Percentiles rank a stretch among this genome's conserved stretches.
Conservation (phyloP, 2,329 filamentous ascomycete species). For the Chaetomium sp. region DNA sequence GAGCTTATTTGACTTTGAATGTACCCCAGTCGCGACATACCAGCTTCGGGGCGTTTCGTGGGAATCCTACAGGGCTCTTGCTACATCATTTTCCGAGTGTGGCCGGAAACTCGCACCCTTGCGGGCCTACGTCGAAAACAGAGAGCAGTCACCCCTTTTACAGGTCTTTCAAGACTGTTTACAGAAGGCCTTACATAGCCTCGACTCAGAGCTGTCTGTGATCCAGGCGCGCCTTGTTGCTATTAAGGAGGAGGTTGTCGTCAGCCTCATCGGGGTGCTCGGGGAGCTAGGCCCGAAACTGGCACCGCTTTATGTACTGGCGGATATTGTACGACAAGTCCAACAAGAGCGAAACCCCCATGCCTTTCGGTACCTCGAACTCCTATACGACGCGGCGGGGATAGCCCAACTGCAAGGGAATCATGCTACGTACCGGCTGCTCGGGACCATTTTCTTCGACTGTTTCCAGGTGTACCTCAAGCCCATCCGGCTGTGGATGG, state of each 20-base stretch:
- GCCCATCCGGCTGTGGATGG: conserved; percentile 83
- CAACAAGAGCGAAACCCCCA: conserved; percentile 51
- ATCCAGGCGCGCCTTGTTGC: conserved; percentile 64
- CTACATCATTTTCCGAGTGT: conserved; percentile 51
- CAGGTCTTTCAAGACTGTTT: conserved; percentile 72
- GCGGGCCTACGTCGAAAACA: conserved; percentile 47
- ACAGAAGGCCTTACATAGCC: conserved; percentile 55
- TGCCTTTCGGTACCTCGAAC: conserved; percentile 75
- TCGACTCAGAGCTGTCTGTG: conserved; percentile 60
- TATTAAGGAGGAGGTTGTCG: conserved; percentile 54
- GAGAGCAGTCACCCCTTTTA: conserved; percentile 59
- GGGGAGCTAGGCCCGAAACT: conserved; percentile 58
- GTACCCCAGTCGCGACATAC: conserved; percentile 45
- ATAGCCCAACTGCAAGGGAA: conserved; percentile 71
- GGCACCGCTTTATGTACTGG: conserved; percentile 60
- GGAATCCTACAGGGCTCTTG: conserved; percentile 53
- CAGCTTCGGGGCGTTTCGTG: conserved; percentile 53
- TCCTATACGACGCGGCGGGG: conserved; percentile 71
- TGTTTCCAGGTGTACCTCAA: conserved; percentile 82
- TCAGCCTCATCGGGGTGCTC: conserved; percentile 68
- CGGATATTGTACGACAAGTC: conserved; percentile 62
- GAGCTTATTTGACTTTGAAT: conserved; percentile 62
- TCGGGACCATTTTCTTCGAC: conserved; percentile 73
- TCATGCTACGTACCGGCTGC: conserved; percentile 59
- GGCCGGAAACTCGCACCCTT: conserved; percentile 51